Conservation (phyloP, 768 basidiomycete species). For the Lyophyllum decastes region DNA sequence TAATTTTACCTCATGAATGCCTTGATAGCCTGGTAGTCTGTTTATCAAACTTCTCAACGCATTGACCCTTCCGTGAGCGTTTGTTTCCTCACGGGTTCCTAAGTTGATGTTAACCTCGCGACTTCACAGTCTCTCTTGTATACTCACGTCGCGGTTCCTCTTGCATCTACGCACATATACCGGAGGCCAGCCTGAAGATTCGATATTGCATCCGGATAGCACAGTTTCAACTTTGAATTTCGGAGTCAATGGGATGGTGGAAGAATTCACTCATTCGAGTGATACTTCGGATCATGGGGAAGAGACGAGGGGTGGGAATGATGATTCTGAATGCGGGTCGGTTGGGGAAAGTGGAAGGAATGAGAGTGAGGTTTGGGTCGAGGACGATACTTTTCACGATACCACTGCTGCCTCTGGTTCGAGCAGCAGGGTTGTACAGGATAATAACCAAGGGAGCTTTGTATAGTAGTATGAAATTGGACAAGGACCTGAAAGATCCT, state of each 20-base stretch:
- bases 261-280: slow-evolving; percentile 8
- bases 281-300: not conserved
- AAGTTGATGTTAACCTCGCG: not conserved
- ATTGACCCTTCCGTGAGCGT: slow-evolving; percentile 11
- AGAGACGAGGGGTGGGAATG: too few species aligned
- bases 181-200: not conserved
- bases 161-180: slow-evolving; percentile 8
- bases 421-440: not conserved
- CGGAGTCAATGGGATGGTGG: not conserved
- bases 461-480: too few species aligned
- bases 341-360: too few species aligned
- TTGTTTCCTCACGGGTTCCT: not conserved
- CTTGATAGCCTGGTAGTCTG: not conserved
- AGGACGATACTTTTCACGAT: not conserved
- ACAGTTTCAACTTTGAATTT: slow-evolving; percentile 7
- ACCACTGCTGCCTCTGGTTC: not conserved
- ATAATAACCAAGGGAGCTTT: not conserved
- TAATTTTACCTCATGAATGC: not conserved
- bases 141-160: slow-evolving; percentile 17
- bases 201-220: not conserved
- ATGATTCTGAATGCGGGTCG: too few species aligned
- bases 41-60: slow-evolving; percentile 11
- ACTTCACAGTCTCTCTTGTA: slow-evolving; percentile 14
- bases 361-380: not conserved
- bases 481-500: too few species aligned